phyloP scores from a whole-genome alignment of 192 early-diverging fungal genomes.

The Backusella westeae region DNA sequence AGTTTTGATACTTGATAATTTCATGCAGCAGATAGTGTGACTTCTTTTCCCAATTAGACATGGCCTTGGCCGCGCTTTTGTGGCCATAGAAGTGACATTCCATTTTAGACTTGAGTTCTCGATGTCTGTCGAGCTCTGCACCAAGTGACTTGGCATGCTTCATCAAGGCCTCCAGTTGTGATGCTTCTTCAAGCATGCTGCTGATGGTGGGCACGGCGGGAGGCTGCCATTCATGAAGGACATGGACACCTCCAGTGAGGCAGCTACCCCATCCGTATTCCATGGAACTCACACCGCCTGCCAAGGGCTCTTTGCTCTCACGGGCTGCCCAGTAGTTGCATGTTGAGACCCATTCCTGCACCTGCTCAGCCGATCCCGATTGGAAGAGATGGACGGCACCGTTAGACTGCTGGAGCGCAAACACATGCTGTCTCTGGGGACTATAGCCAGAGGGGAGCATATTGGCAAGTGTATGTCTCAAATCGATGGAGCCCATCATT shows the following conservation, averaged over 20 bases:
- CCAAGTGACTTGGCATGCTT: conserved; percentile 62
- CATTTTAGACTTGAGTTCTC: conserved; percentile 46
- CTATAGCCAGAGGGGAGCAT: conserved; percentile 81
- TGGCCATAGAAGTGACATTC: conserved; percentile 52
- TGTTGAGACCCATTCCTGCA: conserved; percentile 80
- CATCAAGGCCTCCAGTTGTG: conserved; percentile 59
- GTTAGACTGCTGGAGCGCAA: conserved; percentile 78
- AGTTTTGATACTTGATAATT: conserved; percentile 80
- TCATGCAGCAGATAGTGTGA: conserved; percentile 71
- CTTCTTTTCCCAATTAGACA: conserved; percentile 77
- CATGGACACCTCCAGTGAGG: conserved; percentile 17
- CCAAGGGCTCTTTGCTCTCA: conserved; percentile 85
- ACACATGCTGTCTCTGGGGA: conserved; percentile 69
- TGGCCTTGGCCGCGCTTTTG: conserved; percentile 56
- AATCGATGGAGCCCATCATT: conserved; percentile 41
- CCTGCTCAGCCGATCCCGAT: conserved; percentile 58
- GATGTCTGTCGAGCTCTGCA: conserved; percentile 62
- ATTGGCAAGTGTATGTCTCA: conserved; percentile 82
- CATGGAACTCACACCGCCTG: conserved; percentile 81
- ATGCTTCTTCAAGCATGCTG: conserved; percentile 30
- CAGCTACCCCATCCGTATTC: conserved; percentile 86
- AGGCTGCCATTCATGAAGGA: conserved; percentile 43
- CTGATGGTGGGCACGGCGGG: conserved; percentile 40
- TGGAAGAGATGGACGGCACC: conserved; percentile 87
- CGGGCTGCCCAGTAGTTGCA: conserved; percentile 95